Conservation (phyloP, 2,329 filamentous ascomycete species). For the Penicillium psychrosexuale region DNA sequence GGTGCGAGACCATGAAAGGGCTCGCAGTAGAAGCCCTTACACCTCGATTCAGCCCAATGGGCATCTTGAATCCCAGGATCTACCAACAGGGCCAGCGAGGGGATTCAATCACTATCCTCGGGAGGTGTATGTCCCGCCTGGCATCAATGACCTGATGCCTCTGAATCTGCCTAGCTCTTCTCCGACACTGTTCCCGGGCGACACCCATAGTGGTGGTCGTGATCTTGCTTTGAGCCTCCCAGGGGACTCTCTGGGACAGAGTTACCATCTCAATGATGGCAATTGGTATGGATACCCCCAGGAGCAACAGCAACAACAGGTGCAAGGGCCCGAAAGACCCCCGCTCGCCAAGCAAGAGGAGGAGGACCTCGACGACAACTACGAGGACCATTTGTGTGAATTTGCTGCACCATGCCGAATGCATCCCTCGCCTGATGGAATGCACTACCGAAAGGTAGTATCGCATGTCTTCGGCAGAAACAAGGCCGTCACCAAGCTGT, state of each 20-base stretch:
- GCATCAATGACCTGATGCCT: background rate
- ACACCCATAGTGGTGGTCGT: background rate
- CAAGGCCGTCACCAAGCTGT: conserved; percentile 69
- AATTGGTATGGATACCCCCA: background rate
- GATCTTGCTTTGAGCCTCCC: no score
- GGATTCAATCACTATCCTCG: background rate
- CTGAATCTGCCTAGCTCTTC: background rate
- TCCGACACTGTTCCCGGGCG: no score
- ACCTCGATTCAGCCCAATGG: background rate
- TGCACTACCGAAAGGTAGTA: conserved; percentile 68
- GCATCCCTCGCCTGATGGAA: conserved; percentile 23
- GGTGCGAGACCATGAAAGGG: background rate
- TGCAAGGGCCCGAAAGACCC: background rate
- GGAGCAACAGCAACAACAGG: background rate
- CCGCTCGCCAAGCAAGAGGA: background rate
- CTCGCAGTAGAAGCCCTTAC: background rate
- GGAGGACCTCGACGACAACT: background rate
- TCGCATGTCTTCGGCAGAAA: conserved; percentile 82
- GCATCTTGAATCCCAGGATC: background rate
- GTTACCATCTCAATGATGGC: background rate
- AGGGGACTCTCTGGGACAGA: background rate
- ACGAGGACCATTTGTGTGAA: conserved; percentile 9
- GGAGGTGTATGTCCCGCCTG: background rate
- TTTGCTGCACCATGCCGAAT: conserved; percentile 15
- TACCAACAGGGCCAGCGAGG: background rate